phyloP scores from a whole-genome alignment of 257 asterid genomes.

The Solanum ahanhuiri region DNA sequence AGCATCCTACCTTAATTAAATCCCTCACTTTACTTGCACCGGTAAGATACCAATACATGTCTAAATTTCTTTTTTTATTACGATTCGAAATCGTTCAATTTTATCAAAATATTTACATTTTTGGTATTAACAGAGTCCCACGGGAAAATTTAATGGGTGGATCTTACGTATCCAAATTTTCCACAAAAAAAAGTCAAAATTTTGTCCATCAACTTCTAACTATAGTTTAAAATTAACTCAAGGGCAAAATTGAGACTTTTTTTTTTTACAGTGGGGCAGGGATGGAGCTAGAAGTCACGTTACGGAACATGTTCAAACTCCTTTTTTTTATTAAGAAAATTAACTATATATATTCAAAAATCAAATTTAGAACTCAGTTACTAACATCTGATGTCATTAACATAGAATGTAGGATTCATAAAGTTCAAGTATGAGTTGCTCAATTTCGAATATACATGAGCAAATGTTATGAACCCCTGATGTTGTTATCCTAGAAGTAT shows the following conservation, averaged over 20 bases:
- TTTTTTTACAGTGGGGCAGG: not conserved
- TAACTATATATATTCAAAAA: no score
- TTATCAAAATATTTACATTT: not conserved
- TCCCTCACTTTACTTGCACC: constrained; percentile 86
- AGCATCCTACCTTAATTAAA: constrained; percentile 46
- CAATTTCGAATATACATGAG: no score
- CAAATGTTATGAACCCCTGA: no score
- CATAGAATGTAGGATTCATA: not conserved
- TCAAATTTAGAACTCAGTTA: no score
- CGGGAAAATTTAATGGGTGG: not conserved
- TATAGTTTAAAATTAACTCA: not conserved
- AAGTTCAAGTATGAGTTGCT: not conserved
- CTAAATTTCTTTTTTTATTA: not conserved
- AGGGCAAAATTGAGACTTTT: not conserved
- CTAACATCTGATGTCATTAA: not conserved
- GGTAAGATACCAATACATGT: constrained; percentile 18
- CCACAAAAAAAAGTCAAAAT: not conserved
- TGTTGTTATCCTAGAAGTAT: no score
- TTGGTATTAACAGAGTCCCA: not conserved
- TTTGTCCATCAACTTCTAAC: not conserved
- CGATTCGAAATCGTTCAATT: no score
- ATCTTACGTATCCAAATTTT: not conserved
- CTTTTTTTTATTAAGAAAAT: not conserved
- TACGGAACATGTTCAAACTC: not conserved
- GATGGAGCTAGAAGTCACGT: not conserved